Evolutionary conservation across 2,329 filamentous ascomycete species (phyloP).

Genomic region (Trichoderma sp.): DNA sequence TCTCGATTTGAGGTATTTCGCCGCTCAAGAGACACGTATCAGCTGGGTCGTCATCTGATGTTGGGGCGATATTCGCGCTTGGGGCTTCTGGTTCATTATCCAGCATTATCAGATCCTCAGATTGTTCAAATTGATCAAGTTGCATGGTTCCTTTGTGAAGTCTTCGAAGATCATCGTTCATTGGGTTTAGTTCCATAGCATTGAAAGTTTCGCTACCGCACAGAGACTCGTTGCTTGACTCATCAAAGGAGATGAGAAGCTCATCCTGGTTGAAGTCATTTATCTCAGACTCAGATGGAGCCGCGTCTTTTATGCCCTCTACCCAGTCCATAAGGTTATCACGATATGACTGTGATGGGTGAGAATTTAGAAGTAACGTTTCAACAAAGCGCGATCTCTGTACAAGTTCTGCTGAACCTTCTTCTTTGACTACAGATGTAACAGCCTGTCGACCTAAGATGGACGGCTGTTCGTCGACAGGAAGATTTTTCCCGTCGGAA

Average conservation of each 20-base stretch:
- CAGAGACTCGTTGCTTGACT: not conserved
- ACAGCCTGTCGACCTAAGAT: not conserved
- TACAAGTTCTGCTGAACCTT: not conserved
- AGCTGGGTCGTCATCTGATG: not conserved
- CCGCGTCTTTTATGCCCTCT: not conserved
- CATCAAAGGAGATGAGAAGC: slow-evolving; percentile 9
- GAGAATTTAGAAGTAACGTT: not conserved
- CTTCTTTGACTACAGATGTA: not conserved
- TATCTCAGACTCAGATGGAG: no score
- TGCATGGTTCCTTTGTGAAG: not conserved
- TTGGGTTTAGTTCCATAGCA: not conserved
- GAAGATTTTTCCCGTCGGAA: not conserved
- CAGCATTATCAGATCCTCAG: slow-evolving; percentile 20
- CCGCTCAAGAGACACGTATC: not conserved
- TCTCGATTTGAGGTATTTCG: not conserved
- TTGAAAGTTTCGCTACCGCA: not conserved
- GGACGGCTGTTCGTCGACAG: not conserved
- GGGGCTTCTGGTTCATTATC: not conserved
- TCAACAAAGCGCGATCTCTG: not conserved
- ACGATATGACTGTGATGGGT: not conserved
- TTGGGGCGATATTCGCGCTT: not conserved
- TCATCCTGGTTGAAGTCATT: not conserved
- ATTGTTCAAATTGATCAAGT: slow-evolving; percentile 7
- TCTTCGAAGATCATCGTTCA: not conserved
- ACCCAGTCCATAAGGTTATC: not conserved